Percentiles rank a stretch among this genome's conserved stretches.
Conservation (phyloP, 2,329 filamentous ascomycete species). For the Coniella vitis region DNA sequence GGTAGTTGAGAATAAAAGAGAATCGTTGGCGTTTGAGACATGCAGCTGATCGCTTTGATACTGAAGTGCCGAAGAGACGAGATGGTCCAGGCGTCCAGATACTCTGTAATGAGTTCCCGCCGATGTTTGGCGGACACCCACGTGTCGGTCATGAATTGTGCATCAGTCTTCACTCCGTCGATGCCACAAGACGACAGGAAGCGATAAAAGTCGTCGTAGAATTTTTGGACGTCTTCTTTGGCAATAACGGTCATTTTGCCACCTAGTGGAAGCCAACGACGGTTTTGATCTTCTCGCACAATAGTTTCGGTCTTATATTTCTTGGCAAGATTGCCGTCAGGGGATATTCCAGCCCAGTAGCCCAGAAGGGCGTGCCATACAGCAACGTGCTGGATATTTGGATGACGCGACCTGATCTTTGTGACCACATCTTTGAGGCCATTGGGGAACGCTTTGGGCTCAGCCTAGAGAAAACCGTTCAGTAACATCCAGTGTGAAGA, state of each 20-base stretch:
- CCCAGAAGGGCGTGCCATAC: conserved; percentile 89
- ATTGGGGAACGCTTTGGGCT: conserved; percentile 67
- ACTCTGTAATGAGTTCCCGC: conserved; percentile 63
- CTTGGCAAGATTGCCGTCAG: conserved; percentile 64
- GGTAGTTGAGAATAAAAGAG: conserved; percentile 80
- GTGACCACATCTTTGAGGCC: conserved; percentile 68
- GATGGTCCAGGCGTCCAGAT: conserved; percentile 81
- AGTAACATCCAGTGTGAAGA: background rate
- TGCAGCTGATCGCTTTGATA: conserved; percentile 79
- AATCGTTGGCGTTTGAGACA: conserved; percentile 83
- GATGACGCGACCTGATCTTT: conserved; percentile 61
- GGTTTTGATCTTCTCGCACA: conserved; percentile 40
- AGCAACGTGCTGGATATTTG: conserved; percentile 72
- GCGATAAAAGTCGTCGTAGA: conserved; percentile 87
- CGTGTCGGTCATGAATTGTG: conserved; percentile 81
- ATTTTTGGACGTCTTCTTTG: conserved; percentile 62
- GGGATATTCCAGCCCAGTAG: conserved; percentile 87
- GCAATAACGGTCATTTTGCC: conserved; percentile 68
- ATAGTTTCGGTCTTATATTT: conserved; percentile 69
- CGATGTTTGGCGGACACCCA: conserved; percentile 62
- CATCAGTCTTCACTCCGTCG: conserved; percentile 88
- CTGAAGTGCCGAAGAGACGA: conserved; percentile 72
- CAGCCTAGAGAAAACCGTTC: conserved; percentile 41
- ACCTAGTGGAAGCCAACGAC: conserved; percentile 43
- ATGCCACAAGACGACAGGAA: conserved; percentile 71